phyloP scores from a whole-genome alignment of 257 asterid genomes.

The Solanum megistacrolobum region DNA sequence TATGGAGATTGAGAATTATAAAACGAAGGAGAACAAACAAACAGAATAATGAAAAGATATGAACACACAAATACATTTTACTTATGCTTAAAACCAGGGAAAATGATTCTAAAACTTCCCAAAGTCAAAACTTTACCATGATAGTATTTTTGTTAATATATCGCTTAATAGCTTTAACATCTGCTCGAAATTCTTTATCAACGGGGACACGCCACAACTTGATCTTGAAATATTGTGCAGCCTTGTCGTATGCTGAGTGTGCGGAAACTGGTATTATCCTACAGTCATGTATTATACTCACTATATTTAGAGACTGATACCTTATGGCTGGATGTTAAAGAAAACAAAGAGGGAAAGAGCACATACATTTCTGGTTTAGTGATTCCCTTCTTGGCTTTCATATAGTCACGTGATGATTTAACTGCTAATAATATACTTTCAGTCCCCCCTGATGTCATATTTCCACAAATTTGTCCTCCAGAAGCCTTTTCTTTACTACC shows the following conservation, averaged over 20 bases:
- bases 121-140: slow-evolving; percentile 34
- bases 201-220: slow-evolving; percentile 93
- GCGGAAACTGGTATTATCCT: slow-evolving; percentile 98
- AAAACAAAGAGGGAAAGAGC: neutral
- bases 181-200: slow-evolving; percentile 71
- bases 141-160: slow-evolving; percentile 73
- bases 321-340: neutral
- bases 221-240: slow-evolving; percentile 92
- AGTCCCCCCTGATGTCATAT: slow-evolving; percentile 99
- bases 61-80: neutral
- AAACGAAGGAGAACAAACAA: neutral
- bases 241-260: slow-evolving; percentile 98
- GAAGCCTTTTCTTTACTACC: slow-evolving; percentile 78
- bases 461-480: slow-evolving; percentile 90
- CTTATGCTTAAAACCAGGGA: neutral
- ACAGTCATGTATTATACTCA: slow-evolving; percentile 21
- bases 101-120: neutral
- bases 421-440: slow-evolving; percentile 92
- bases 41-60: neutral
- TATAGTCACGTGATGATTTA: slow-evolving; percentile 88
- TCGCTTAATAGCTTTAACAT: slow-evolving; percentile 61
- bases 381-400: slow-evolving; percentile 79
- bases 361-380: slow-evolving; percentile 87
- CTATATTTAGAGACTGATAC: neutral
- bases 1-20: neutral